phyloP scores from a whole-genome alignment of 2,329 filamentous ascomycete genomes.

The Colletotrichum tamarilloi region DNA sequence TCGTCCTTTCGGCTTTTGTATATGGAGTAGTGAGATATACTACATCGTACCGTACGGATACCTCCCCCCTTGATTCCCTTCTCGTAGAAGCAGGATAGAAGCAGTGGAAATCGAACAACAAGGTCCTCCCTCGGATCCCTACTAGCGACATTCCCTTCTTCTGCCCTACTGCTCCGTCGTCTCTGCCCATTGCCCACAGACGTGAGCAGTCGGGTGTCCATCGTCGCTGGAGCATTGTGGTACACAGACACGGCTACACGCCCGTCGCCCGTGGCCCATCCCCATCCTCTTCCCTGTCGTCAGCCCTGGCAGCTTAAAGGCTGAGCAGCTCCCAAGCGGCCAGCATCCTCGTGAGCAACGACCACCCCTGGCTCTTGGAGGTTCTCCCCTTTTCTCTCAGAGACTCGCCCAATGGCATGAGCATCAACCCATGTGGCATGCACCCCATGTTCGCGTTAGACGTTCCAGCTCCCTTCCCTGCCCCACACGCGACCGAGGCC shows the following conservation, averaged over 20 bases:
- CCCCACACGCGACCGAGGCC: slow-evolving; percentile 34
- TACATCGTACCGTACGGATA: slow-evolving; percentile 2
- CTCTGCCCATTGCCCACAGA: slow-evolving; percentile 15
- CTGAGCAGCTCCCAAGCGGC: slow-evolving; percentile 20
- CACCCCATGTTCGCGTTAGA: slow-evolving; percentile 38
- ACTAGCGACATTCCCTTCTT: slow-evolving; percentile 14
- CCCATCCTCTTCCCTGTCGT: slow-evolving; percentile 19
- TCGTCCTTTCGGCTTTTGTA: neutral
- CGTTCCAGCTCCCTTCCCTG: slow-evolving; percentile 37
- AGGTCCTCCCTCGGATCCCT: neutral
- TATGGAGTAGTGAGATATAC: neutral
- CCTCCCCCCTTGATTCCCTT: neutral
- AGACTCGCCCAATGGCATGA: slow-evolving; percentile 35
- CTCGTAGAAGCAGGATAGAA: neutral
- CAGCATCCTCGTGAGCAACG: slow-evolving; percentile 10
- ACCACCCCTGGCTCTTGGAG: slow-evolving; percentile 8
- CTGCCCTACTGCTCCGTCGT: slow-evolving; percentile 19
- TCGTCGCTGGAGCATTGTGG: slow-evolving; percentile 5
- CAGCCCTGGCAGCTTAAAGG: slow-evolving; percentile 22
- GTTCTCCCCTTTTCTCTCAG: slow-evolving; percentile 26
- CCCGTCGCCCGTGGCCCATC: neutral
- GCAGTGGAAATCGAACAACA: neutral
- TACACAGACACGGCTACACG: too few relatives aligned
- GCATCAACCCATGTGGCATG: slow-evolving; percentile 34
- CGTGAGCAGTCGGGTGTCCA: slow-evolving; percentile 22